Base-by-base conservation (phyloP, 177 flowering plant genomes). In the Tripterygium wilfordii region DNA sequence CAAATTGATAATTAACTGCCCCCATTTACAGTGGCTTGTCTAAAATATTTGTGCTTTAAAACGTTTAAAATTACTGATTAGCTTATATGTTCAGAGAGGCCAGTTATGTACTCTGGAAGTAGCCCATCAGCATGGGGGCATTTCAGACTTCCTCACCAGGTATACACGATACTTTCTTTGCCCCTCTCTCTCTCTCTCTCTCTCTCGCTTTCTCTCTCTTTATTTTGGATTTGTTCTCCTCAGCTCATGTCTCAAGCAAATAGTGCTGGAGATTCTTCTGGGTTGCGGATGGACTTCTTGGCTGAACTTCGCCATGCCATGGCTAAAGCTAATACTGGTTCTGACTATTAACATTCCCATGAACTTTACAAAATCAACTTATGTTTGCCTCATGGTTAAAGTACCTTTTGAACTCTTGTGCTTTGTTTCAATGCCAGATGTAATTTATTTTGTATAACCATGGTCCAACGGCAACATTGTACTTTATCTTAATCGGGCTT, bases 121-220 rank as follows among this genome's bases (percentile, higher is more conserved):
- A 48, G 56, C 58, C 76, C 69, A 51, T 54, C 87, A 41, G 74
- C 78, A 12, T 76, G 85, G 86, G 84, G 83, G 41, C 75, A 73
- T n/a, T 36, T 75, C 7, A 72, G 63, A 62, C 80, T 77, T 69
- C 84, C 83, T 51, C 88, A 74, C 59, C 84, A 74, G 88, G 95
- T 80, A 36, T 53, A 33, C 27, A 8, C 2, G 5, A 30, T 26
- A 40, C 18, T 36, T 41, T 13, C 1, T 23, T 10, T 15, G 20
- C 44, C 2, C n/a, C 32, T 45, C 16, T 25, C 26, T 3, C 45
- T 23, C 30, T 14, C 18, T 7, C 4, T 14, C 31, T 24, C 22
- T 1, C 25, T 24, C 41, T 13, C 45, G 33, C 42, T 40, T 29
- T n/a, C 14, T 17, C 25, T 16, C 33, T 31, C 1, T 28, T 0